Base-by-base conservation (phyloP, 2,329 filamentous ascomycete genomes). In the Fusarium citri region DNA sequence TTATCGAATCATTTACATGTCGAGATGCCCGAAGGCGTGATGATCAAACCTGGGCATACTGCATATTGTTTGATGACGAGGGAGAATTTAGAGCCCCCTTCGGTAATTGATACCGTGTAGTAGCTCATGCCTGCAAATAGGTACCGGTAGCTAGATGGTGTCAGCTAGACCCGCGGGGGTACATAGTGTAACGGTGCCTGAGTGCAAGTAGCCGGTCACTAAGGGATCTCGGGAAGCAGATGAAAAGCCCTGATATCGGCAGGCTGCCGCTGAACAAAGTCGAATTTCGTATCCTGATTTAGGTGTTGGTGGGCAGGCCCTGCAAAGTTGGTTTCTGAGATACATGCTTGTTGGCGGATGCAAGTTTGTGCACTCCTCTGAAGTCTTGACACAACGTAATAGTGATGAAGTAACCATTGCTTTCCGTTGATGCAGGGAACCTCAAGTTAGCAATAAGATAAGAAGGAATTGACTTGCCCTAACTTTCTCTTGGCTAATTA, bases 251-350 rank as follows among this genome's bases (percentile, higher is more conserved):
- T 58, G 43, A 65, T 68, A 49, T 55, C 68, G 57, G 61, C 53
- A 63, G 57, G 59, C 58, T 72, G 67, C 68, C 58, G 65, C 53
- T 49, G 45, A 54, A 47, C 48, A 46, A 53, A 51, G 26, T 49
- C 50, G 41, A 47, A 49, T 45, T 63, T 73, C 68, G 71, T 73
- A 73, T 73, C 71, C 71, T 51, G 46, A 70, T 60, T 67, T 72
- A 63, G 66, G 31, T 41, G 43, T 59, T 46, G 28, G 42, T 47
- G 49, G 31, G 12, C 26, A 45, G 62, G 40, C 18, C 28, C 25
- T 46, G n/a, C 12, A n/a, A 11, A 20, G 41, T 26, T 45, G 22
- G n/a, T 46, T 40, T 20, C n/a, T 34, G 20, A 53, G 25, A 58
- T 20, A 31, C 40, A 58, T 23, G 40, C 40, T 16, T 30, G 12